Percentiles rank a stretch among this genome's conserved stretches.
Conservation (phyloP, 2,329 filamentous ascomycete genomes). For the Metarhizium anisopliae region DNA sequence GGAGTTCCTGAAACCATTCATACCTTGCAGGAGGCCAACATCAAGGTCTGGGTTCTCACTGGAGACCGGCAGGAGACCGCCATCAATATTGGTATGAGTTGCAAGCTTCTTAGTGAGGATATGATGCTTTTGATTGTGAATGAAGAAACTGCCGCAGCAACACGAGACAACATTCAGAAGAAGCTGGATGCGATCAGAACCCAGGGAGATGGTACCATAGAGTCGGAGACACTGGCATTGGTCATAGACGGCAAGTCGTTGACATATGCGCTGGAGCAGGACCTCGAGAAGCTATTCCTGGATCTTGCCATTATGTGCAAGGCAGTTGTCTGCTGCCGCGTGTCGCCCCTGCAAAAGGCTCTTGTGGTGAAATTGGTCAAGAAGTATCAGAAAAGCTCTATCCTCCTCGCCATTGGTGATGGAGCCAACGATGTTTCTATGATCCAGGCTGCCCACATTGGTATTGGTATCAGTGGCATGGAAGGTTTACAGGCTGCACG, state of each 20-base stretch:
- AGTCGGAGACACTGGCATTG: conserved; percentile 79
- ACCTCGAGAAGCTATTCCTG: conserved; percentile 86
- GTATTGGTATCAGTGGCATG: conserved; percentile 92
- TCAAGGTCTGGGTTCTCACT: conserved; percentile 98
- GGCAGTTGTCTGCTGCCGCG: conserved; percentile 96
- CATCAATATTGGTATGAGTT: conserved; percentile 99
- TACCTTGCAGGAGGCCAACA: conserved; percentile 89
- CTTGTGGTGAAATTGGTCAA: conserved; percentile 98
- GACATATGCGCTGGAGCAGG: conserved; percentile 85
- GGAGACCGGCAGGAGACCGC: conserved; percentile 97
- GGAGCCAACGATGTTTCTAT: conserved; percentile 99
- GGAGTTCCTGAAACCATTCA: conserved; percentile 97
- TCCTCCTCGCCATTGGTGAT: conserved; percentile 91
- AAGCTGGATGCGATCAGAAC: conserved; percentile 85
- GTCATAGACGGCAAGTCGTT: conserved; percentile 95
- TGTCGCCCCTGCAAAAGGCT: conserved; percentile 93
- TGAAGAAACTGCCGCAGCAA: conserved; percentile 71
- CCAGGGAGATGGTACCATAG: conserved; percentile 66
- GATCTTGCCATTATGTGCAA: conserved; percentile 91
- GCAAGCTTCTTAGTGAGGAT: conserved; percentile 95
- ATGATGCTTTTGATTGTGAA: conserved; percentile 98
- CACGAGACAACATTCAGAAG: conserved; percentile 82
- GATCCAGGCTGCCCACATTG: conserved; percentile 98
- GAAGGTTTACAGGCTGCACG: conserved; percentile 95
- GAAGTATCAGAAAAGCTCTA: conserved; percentile 76